Percentiles rank a stretch among this genome's conserved stretches.
phyloP scores from a whole-genome alignment of 2,329 filamentous ascomycete genomes.

The Fusarium chuoi region DNA sequence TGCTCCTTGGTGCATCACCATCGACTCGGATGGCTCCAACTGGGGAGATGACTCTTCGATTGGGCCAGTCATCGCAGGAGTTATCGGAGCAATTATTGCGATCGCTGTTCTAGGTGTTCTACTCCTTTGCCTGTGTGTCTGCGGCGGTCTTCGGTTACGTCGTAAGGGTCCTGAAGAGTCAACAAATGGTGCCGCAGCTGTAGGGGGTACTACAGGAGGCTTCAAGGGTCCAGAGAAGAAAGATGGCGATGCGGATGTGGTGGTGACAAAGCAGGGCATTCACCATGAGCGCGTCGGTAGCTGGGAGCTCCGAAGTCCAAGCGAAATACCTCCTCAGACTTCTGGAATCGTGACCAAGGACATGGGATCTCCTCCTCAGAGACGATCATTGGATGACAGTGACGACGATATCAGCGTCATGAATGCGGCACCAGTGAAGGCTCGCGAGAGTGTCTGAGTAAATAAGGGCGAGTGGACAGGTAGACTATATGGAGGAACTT shows the following conservation, averaged over 20 bases:
- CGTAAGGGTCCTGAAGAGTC: conserved; percentile 25
- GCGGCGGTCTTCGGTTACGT: conserved; percentile 49
- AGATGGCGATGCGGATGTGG: conserved; percentile 56
- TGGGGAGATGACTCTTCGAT: conserved; percentile 25
- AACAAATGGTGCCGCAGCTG: conserved; percentile 4
- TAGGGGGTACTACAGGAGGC: conserved; percentile 50
- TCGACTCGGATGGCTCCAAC: neutral
- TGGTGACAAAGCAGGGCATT: conserved; percentile 51
- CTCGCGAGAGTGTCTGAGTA: conserved; percentile 52
- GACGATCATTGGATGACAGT: conserved; percentile 40
- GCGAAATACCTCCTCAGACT: conserved; percentile 10
- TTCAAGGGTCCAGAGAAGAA: conserved; percentile 60
- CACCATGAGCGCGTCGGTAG: conserved; percentile 60
- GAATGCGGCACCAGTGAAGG: conserved; percentile 51
- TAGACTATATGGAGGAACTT: neutral
- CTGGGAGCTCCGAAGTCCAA: conserved; percentile 56
- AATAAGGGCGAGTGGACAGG: neutral
- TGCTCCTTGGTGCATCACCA: conserved; percentile 52
- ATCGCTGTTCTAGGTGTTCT: conserved; percentile 50
- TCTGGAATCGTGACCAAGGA: conserved; percentile 42
- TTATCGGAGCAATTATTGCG: conserved; percentile 58
- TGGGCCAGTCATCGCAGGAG: conserved; percentile 55
- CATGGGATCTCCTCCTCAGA: conserved; percentile 26
- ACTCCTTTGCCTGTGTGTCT: conserved; percentile 45
- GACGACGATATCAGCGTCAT: conserved; percentile 52